Evolutionary conservation across 129 eudicot genomes (phyloP).

Genomic region (Saposhnikovia divaricata): DNA sequence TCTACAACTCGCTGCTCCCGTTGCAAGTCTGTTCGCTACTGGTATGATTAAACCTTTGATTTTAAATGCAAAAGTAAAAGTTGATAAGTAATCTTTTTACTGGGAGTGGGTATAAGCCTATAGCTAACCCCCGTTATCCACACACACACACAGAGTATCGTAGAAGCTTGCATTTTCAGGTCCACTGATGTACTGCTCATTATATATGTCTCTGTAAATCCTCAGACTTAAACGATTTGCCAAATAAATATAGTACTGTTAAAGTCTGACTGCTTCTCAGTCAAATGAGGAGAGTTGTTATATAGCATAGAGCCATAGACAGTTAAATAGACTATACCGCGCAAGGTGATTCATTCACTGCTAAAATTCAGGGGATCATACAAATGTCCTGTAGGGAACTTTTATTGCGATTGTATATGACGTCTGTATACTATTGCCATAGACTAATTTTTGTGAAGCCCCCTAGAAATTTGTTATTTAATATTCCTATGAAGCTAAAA

Average conservation of each 20-base stretch:
- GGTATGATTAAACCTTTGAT: constrained; percentile 39
- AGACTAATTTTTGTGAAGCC: neutral
- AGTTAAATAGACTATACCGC: neutral
- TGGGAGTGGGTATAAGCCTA: neutral
- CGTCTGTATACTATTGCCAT: neutral
- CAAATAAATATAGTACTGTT: neutral
- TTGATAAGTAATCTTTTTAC: neutral
- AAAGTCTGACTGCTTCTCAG: neutral
- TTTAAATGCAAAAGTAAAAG: neutral
- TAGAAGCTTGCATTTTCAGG: neutral
- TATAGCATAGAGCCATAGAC: neutral
- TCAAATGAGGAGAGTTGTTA: neutral
- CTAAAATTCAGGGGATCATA: neutral
- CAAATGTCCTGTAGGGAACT: neutral
- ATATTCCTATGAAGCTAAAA: neutral
- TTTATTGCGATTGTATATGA: neutral
- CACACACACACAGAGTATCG: neutral
- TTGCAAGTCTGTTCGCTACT: constrained; percentile 82
- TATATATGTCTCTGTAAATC: neutral
- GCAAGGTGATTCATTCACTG: neutral
- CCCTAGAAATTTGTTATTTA: neutral
- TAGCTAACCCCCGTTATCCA: neutral
- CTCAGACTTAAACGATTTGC: neutral
- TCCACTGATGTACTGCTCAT: neutral
- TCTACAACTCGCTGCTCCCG: constrained; percentile 85